Conservation (phyloP, 2,329 filamentous ascomycete genomes). For the Lachnellula occidentalis region DNA sequence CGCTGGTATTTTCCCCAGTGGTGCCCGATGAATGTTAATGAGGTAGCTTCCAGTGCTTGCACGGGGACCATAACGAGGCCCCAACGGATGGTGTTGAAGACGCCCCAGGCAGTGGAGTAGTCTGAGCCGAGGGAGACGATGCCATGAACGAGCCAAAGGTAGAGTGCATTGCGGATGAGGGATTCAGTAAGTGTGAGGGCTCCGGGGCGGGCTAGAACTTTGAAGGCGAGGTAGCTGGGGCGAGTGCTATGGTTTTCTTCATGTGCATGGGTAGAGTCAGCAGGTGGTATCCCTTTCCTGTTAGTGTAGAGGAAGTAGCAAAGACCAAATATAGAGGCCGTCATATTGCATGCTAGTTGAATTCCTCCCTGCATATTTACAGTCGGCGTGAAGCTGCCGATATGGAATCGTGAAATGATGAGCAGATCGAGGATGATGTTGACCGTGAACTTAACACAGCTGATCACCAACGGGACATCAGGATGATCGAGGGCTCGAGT, state of each 20-base stretch:
- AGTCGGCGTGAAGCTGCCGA: slow-evolving; percentile 47
- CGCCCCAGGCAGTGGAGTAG: slow-evolving; percentile 68
- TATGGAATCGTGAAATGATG: slow-evolving; percentile 60
- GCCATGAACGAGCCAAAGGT: slow-evolving; percentile 62
- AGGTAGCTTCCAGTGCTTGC: slow-evolving; percentile 58
- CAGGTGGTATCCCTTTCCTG: neutral
- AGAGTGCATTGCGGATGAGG: slow-evolving; percentile 61
- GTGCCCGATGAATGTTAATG: slow-evolving; percentile 61
- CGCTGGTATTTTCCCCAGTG: slow-evolving; percentile 47
- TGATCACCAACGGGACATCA: slow-evolving; percentile 64
- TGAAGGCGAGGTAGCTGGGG: slow-evolving; percentile 41
- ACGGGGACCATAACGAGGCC: slow-evolving; percentile 71
- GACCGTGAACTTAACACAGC: slow-evolving; percentile 54
- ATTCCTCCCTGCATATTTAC: slow-evolving; percentile 61
- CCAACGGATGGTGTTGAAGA: slow-evolving; percentile 72
- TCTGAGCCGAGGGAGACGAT: slow-evolving; percentile 58
- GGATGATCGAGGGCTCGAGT: slow-evolving; percentile 64
- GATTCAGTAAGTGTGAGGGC: slow-evolving; percentile 58
- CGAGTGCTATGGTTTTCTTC: slow-evolving; percentile 17
- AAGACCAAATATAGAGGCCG: slow-evolving; percentile 50
- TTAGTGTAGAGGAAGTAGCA: slow-evolving; percentile 48
- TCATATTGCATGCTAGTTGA: slow-evolving; percentile 54
- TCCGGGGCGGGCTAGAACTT: slow-evolving; percentile 51
- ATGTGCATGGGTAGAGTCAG: neutral
- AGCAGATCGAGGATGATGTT: slow-evolving; percentile 65